Evolutionary conservation across 176 grass and related monocot genomes (phyloP).

Genomic region (Eremochloa ophiuroides): DNA sequence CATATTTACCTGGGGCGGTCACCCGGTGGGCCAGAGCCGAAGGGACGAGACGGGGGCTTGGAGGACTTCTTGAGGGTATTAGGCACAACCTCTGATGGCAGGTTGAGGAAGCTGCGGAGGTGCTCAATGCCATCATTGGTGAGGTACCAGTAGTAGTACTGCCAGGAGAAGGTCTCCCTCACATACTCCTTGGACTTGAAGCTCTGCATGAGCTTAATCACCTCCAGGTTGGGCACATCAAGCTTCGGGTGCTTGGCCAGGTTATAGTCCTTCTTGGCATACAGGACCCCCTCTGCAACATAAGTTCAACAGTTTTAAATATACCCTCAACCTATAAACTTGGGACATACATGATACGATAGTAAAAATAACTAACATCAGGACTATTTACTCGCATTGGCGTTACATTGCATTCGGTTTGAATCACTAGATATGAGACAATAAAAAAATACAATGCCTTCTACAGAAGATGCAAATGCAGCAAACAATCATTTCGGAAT

Average conservation of each 20-base stretch:
- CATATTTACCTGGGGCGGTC: conserved; percentile 70
- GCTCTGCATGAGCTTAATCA: conserved; percentile 99
- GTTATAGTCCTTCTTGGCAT: conserved; percentile 95
- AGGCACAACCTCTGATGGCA: conserved; percentile 89
- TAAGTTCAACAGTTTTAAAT: background rate
- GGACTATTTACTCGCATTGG: background rate
- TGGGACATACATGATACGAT: background rate
- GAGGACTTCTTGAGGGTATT: conserved; percentile 90
- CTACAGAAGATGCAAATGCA: background rate
- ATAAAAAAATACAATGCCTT: background rate
- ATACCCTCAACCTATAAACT: background rate
- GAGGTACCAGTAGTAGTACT: conserved; percentile 95
- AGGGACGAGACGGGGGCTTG: conserved; percentile 72
- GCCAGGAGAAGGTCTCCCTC: conserved; percentile 88
- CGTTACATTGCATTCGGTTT: background rate
- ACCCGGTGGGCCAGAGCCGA: conserved; percentile 71
- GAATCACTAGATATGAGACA: background rate
- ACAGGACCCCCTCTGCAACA: conserved; percentile 74
- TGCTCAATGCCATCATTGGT: conserved; percentile 87
- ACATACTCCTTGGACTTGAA: conserved; percentile 98
- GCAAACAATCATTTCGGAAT: background rate
- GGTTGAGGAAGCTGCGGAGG: conserved; percentile 79
- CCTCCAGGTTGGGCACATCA: conserved; percentile 76
- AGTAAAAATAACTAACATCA: no score
- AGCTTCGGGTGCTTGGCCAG: conserved; percentile 82